phyloP scores from a whole-genome alignment of 148 eudicot genomes.

The Polygonum maritimum region DNA sequence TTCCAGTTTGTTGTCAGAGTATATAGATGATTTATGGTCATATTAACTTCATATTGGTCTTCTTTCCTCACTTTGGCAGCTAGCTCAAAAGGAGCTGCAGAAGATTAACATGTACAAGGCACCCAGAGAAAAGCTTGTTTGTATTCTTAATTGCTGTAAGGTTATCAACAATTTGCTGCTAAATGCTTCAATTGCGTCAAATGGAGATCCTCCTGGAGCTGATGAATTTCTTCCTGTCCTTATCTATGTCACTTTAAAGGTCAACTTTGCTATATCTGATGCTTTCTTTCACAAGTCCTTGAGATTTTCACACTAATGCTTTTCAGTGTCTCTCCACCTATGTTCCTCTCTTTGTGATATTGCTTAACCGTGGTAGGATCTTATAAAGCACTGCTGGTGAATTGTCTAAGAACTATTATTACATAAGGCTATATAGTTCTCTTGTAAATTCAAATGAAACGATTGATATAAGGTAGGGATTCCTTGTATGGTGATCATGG shows the following conservation, averaged over 20 bases:
- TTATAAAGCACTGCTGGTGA: neutral
- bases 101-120: constrained; percentile 95
- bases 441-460: neutral
- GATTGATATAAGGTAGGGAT: neutral
- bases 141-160: constrained; percentile 87
- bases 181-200: constrained; percentile 74
- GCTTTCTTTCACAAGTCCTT: neutral
- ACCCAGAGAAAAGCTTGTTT: constrained; percentile 91
- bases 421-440: neutral
- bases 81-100: constrained; percentile 93
- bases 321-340: neutral
- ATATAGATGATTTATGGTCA: neutral
- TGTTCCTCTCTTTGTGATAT: neutral
- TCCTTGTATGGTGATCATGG: neutral
- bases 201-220: constrained; percentile 83
- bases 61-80: constrained; percentile 30
- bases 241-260: constrained; percentile 86
- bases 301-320: neutral
- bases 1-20: neutral
- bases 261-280: constrained; percentile 16
- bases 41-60: neutral
- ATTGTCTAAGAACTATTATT: neutral
- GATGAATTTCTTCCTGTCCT: constrained; percentile 98
- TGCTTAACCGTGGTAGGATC: neutral
- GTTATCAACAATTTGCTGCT: constrained; percentile 80